Evolutionary conservation across 306 rosid genomes (phyloP), one percentile per base, ranked within the genome.

Genomic region (Cucurbita ficifolia): DNA sequence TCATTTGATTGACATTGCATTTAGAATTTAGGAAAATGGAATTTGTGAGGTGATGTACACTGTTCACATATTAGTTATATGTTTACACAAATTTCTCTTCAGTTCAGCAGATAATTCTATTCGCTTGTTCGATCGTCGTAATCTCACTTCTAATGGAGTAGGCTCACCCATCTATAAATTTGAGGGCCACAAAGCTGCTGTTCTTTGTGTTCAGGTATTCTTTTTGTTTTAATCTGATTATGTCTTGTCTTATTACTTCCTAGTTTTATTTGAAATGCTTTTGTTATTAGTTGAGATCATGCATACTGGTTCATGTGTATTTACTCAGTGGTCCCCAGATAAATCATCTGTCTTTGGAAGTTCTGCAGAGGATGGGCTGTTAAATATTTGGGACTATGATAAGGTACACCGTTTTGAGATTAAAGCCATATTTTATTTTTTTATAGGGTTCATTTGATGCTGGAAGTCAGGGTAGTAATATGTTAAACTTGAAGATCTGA

Each of bases 81-180:
- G 33, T 76, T 75, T 69, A 54, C 59, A 53, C 33, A 75, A n/a
- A n/a, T 69, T 18, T 74, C 55, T 82, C 38, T 80, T 52, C 91
- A 95, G 99, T 80, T 95, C 99, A 4, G 99, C 99, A 11, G 99
- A 95, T 84, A 88, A 95, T 82, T 86, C 99, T 43, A 86, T 95
- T 75, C 91, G 96, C 76, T 76, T 95, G 89, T 95, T 91, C 51
- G 99, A 95, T 84, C 99, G 99, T 10, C 99, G 99, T 50, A 91
- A 86, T 82, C 96, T 95, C 74, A 83, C 91, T 72, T 82, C 91
- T 53, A 87, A 84, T 73, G 99, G 99, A 64, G 87, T 88, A 78
- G 99, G 99, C 52, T 85, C 96, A 13, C 97, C 99, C 33, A 81
- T 95, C 75, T 87, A 91, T 81, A 91, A 85, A 78, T 95, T 95